Evolutionary conservation across 768 basidiomycete species (phyloP), one percentile per base, ranked within the genome.

Genomic region (Omphalotus guepiniiformis): DNA sequence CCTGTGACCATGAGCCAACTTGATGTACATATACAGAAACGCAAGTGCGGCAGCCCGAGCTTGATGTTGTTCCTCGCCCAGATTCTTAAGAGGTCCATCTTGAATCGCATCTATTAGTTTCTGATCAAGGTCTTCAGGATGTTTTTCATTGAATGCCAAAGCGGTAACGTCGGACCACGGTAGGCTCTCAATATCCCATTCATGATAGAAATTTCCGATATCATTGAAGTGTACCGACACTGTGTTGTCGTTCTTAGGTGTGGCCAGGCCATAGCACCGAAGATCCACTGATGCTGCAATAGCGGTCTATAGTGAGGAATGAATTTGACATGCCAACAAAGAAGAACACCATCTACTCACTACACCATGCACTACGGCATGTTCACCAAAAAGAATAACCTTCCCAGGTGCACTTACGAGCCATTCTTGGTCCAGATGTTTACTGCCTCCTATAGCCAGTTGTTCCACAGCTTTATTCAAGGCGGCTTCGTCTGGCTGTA

Each of bases 381-480:
- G 96, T 68, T 99, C 96, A 39, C 96, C 96, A 55, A 98, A 99
- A 52, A 99, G 65, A 54, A 99, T 98, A 49, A 98, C 89, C 62
- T 99, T 99, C 21, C 96, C 96, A 6, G 96, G 96, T 2, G 96
- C 93, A 48, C 92, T 93, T 49, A 97, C 85, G 43, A 96, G 76
- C 83, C 89, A 89, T 60, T 88, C 85, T 32, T 69, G 64, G 41
- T 78, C 60, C 39, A 68, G 65, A 22, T 48, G 59, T 50, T 55
- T 64, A 28, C 48, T 49, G n/a, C 48, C 39, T 32, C 32, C 51
- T n/a, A 75, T 58, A 4, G 78, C 78, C 35, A 90, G 71, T 61
- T 80, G 82, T 63, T 86, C 76, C n/a, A 88, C 82, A 8, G 85
- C 87, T 36, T 74, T 72, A 51, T 73, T 74, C 47, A 80, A 73